Percentiles rank a stretch among this genome's conserved stretches.
phyloP scores from a whole-genome alignment of 2,329 filamentous ascomycete genomes.

The Penicillium sp. region DNA sequence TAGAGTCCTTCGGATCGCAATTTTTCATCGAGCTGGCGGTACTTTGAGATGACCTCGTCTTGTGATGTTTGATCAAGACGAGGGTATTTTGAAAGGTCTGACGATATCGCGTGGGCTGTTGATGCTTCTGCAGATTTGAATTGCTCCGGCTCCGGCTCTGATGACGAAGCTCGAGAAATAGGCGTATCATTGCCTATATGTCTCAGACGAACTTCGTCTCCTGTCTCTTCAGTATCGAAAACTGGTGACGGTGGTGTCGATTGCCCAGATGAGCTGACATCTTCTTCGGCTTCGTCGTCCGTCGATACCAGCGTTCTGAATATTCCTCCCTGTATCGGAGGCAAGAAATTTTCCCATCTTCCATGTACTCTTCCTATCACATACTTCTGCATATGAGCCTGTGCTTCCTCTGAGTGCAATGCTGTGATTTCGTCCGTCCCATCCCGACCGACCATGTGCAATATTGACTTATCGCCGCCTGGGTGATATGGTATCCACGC shows the following conservation, averaged over 20 bases:
- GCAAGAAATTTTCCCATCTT: constrained; percentile 79
- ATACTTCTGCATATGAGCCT: constrained; percentile 72
- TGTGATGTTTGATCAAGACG: constrained; percentile 71
- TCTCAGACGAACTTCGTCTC: constrained; percentile 38
- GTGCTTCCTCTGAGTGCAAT: constrained; percentile 85
- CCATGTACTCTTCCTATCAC: constrained; percentile 79
- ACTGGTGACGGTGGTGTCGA: constrained; percentile 56
- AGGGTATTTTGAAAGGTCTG: constrained; percentile 78
- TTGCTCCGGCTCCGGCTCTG: constrained; percentile 16
- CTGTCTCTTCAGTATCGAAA: constrained; percentile 46
- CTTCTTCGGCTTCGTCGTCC: constrained; percentile 20
- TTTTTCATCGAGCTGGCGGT: constrained; percentile 21
- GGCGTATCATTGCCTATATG: constrained; percentile 28
- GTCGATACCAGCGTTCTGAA: constrained; percentile 59
- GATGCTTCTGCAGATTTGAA: constrained; percentile 66
- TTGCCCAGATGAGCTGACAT: constrained; percentile 9
- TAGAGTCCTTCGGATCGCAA: constrained; percentile 68
- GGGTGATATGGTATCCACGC: constrained; percentile 87
- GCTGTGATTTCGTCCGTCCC: constrained; percentile 89
- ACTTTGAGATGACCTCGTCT: constrained; percentile 67
- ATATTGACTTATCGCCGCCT: constrained; percentile 82
- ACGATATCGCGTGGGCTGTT: constrained; percentile 69
- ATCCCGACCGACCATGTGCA: constrained; percentile 89
- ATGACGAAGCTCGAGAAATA: constrained; percentile 20
- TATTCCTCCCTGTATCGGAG: constrained; percentile 83